Evolutionary conservation across 257 asterid genomes (phyloP), one percentile per base, ranked within the genome.

Genomic region (Cinchona pubescens): DNA sequence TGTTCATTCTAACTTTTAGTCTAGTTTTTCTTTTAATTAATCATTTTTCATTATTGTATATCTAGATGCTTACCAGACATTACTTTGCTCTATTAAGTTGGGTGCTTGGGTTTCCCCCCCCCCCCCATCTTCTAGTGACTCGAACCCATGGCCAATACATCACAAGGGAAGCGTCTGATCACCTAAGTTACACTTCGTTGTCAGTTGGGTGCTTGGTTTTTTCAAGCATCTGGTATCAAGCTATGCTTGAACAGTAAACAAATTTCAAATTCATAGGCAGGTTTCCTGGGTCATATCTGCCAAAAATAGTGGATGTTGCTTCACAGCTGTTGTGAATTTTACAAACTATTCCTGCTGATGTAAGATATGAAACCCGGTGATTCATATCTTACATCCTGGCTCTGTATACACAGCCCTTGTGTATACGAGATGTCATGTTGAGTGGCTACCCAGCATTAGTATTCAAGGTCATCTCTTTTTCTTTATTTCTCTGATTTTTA

Each of bases 271-370:
- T 75, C 64, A 27, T 53, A 40, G 72, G 40, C 63, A 66, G 76
- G 68, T 69, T 49, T 60, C 27, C 27, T 79, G 34, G 59, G 30
- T 75, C 43, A n/a, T 71, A 43, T 72, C 48, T 60, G 53, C 76
- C 73, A 32, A 78, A 68, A 61, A 55, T 81, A 35, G 87, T 85
- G 85, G 87, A 85, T 90, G 96, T 80, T 86, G 92, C 84, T 68
- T 78, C 93, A 56, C 90, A 85, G 80, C 86, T 86, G 56, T 75
- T 90, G 84, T 81, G 88, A 74, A 80, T 88, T 87, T 90, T 93
- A 48, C 78, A 83, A 69, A 80, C 90, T 75, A 72, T 87, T 78
- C 91, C 85, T 51, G 76, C 86, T 58, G 86, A 88, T 67, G 86
- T 77, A 66, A 80, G 65, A 76, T 43, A 76, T 79, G 88, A 89